Evolutionary conservation across 192 early-diverging fungal genomes (phyloP).

Genomic region (Thamnidium elegans): DNA sequence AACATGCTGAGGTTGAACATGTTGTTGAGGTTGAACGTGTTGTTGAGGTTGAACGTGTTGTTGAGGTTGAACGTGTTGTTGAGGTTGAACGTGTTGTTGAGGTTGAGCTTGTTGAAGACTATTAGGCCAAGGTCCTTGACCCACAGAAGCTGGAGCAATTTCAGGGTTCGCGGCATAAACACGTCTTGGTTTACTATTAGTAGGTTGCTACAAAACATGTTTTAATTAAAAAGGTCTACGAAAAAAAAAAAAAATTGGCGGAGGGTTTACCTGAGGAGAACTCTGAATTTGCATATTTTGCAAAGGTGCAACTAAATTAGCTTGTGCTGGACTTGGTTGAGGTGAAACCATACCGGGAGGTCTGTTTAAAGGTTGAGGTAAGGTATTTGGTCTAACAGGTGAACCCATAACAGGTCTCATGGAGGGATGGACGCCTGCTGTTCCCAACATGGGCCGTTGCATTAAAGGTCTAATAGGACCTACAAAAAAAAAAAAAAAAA

Average conservation of each 20-base stretch:
- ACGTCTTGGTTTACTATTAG: conserved; percentile 14
- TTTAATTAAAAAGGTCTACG: too few relatives aligned
- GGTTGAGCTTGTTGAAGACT: conserved; percentile 1
- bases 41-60: background rate
- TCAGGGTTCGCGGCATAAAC: conserved; percentile 33
- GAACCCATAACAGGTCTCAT: background rate
- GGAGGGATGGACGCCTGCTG: background rate
- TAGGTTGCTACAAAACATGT: background rate
- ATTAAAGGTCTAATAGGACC: background rate
- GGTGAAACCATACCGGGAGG: background rate
- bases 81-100: background rate
- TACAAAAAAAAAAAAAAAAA: background rate
- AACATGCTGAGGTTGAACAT: background rate
- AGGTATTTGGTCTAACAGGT: background rate
- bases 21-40: background rate
- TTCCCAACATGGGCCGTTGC: background rate
- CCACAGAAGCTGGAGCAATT: conserved; percentile 18
- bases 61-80: conserved; percentile 1
- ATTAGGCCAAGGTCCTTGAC: conserved; percentile 35
- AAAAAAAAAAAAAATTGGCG: background rate
- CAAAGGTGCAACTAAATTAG: conserved; percentile 22
- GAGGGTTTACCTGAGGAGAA: background rate
- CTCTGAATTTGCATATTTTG: conserved; percentile 27
- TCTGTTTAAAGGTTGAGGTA: background rate
- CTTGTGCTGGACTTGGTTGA: background rate